Conservation (phyloP, 331 rosid genomes). For the Rosa hybrid region DNA sequence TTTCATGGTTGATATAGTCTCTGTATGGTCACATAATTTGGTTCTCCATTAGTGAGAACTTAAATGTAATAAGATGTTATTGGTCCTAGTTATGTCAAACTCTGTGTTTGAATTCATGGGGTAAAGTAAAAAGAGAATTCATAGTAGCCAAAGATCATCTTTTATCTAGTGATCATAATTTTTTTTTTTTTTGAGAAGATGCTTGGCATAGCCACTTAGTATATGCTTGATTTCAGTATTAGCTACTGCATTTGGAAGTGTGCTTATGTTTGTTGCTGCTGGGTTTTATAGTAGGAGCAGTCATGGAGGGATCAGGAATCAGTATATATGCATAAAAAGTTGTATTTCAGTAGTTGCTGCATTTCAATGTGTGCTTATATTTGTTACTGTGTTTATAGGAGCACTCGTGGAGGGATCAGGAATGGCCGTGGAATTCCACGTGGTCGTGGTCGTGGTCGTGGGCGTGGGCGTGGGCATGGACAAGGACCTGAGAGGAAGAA, state of each 20-base stretch:
- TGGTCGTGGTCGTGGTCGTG: slow-evolving; percentile 33
- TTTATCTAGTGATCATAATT: not conserved
- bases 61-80: not conserved
- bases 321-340: not conserved
- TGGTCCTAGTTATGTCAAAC: not conserved
- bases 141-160: not conserved
- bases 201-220: not conserved
- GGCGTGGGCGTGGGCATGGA: slow-evolving; percentile 24
- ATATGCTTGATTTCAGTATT: not conserved
- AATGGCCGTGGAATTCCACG: slow-evolving; percentile 33
- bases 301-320: not conserved
- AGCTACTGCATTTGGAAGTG: not conserved
- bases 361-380: not conserved
- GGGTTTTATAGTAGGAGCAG: not conserved
- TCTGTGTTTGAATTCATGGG: not conserved
- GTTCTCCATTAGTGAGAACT: not conserved
- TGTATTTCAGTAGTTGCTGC: not conserved
- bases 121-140: not conserved
- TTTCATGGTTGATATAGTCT: not conserved
- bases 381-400: slow-evolving; percentile 22
- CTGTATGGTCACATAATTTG: not conserved
- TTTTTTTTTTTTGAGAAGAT: not conserved
- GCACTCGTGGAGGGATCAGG: slow-evolving; percentile 48
- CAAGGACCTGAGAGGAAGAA: slow-evolving; percentile 63
- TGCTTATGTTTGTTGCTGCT: not conserved